Conservation (phyloP, 371 early-diverging fungal species). For the Vairimorpha apis region DNA sequence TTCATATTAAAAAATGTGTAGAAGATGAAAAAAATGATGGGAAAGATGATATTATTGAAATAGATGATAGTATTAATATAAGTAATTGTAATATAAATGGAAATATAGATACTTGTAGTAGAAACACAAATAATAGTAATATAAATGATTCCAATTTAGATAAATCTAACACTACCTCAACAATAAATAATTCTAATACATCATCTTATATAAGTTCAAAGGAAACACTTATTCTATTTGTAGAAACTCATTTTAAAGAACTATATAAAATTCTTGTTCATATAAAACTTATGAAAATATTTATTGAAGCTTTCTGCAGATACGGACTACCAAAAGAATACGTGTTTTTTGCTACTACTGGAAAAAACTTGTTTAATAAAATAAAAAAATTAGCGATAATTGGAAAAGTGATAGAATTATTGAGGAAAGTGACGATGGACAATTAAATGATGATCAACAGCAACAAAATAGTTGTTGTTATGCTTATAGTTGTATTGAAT, state of each 20-base stretch:
- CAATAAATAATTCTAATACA: background rate
- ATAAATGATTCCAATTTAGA: too few species aligned
- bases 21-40: background rate
- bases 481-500: background rate
- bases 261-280: conserved; percentile 16
- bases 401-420: conserved; percentile 30
- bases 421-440: conserved; percentile 21
- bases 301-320: conserved; percentile 26
- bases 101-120: too few species aligned
- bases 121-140: too few species aligned
- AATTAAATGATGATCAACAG: background rate
- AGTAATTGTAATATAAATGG: too few species aligned
- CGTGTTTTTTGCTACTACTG: conserved; percentile 14
- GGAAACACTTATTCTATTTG: background rate
- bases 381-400: conserved; percentile 7
- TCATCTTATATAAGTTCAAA: background rate
- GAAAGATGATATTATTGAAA: too few species aligned
- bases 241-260: conserved; percentile 17
- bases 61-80: too few species aligned
- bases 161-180: too few species aligned
- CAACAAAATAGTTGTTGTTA: background rate
- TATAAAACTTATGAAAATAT: conserved; percentile 20
- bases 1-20: background rate
- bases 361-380: conserved; percentile 10
- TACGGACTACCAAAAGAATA: conserved; percentile 34